Evolutionary conservation across 352 stramenopile species (phyloP), one percentile per base, ranked within the genome.

Genomic region (Globisporangium yorkense): DNA sequence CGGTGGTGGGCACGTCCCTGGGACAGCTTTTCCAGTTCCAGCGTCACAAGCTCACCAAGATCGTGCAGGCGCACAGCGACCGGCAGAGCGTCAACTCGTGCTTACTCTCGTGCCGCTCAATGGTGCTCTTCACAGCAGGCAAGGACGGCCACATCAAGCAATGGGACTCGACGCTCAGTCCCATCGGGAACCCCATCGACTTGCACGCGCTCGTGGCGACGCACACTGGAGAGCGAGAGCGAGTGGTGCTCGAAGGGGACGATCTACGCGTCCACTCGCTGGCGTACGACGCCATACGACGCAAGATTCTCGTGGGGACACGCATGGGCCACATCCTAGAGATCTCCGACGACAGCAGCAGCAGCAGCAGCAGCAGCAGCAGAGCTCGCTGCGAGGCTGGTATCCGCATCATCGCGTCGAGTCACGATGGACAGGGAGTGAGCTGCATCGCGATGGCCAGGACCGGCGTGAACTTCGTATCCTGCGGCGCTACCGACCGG

Each of bases 121-220:
- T 88, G 80, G 66, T 91, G 7, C 61, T 94, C n/a, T 89, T 92
- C 57, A 87, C 84, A 0, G 74, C 77, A 10, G 79, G 79, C 0
- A 92, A 90, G 54, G 83, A 91, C 50, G 84, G 82, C 0, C 70
- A 84, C 12, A 67, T 92, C 37, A 85, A 84, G 59, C 82, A 92
- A 72, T 94, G 83, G 83, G 83, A 94, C 57, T 87, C 79, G 27
- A 92, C 81, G 0, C 62, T 92, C 9, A 70, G 70, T 10, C 71
- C 84, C 0, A 88, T 94, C n/a, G 84, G 84, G 13, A 74, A 87
- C 37, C 51, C 75, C 1, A 63, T 90, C 6, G 81, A 91, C 55
- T 50, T 93, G 3, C 80, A 89, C 51, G 49, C 70, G 21, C 3
- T 66, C 24, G 9, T 77, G 33, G 40, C 47, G 24, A 18, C 57